Base-by-base conservation (phyloP, 495 filamentous ascomycete species). In the Aspergillus sclerotioniger region DNA sequence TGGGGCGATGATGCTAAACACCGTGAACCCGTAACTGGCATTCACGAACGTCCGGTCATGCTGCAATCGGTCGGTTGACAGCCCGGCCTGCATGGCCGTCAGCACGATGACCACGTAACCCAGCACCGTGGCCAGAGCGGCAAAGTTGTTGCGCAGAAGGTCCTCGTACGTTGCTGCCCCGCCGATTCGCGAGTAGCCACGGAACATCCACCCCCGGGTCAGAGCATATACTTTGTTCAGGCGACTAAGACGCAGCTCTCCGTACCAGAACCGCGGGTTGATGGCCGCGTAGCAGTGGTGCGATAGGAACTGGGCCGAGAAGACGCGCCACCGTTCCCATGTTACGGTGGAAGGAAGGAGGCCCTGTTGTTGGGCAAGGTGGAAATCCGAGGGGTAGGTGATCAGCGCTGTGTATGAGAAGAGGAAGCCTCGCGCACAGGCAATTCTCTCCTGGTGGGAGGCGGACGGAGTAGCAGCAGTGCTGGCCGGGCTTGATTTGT, bases 31-130 rank as follows among this genome's bases (percentile, higher is more conserved):
- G 62, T 80, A 84, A 1, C 77, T 76, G 3, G 67, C 77, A 28
- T 61, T 49, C 53, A 79, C 72, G 58, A 86, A 86, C 1, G 70
- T 28, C 6, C 54, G 37, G 56, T 73, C 78, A 0, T 54, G 35
- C 7, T 64, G 35, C 0, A 85, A 67, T 3, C 52, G 53, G 1
- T 70, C 67, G 0, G 79, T 80, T 7, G 71, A 75, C 0, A 83
- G 67, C 0, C 83, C 84, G 41, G 85, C 83, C 60, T 86, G 84
- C 76, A 87, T 81, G 28, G 82, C 83, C 0, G 77, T 75, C 52
- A 86, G 67, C 6, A 83, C 78, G 8, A 85, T 63, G n/a, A 71
- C 77, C 19, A 85, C 65, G 56, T 81, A 86, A 8, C 77, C 74
- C 8, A 78, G 71, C 1, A 69, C 66, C 6, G 73, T 64, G 0